These are phyloP conservation scores for Pulicaria dysenterica DNA, from an alignment of 129 eudicot genomes.

Conservation along the genomic window DNA sequence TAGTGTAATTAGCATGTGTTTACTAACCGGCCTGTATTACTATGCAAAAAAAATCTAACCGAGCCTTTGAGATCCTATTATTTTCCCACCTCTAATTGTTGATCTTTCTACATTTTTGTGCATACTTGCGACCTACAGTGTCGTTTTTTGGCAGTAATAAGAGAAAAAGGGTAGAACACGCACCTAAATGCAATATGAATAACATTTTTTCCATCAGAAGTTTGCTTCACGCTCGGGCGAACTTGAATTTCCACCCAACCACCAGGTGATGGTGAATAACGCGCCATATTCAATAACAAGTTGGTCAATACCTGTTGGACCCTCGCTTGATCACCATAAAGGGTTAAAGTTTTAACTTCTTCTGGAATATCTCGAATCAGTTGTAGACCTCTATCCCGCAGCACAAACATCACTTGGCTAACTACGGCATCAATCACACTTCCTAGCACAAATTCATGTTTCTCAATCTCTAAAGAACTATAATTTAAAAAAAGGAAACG, in stretches of 20 bases:
- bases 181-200: constrained; percentile 79
- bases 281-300: constrained; percentile 74
- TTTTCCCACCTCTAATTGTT: background rate
- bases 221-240: constrained; percentile 59
- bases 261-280: constrained; percentile 65
- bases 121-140: background rate
- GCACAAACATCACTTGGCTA: constrained; percentile 73
- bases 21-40: no score
- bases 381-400: constrained; percentile 74
- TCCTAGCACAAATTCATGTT: constrained; percentile 68
- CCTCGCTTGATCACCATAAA: constrained; percentile 78
- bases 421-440: constrained; percentile 79
- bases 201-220: constrained; percentile 44
- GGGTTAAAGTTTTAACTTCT: constrained; percentile 60
- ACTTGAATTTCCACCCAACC: constrained; percentile 89
- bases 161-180: background rate
- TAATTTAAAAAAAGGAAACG: constrained; percentile 10
- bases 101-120: background rate
- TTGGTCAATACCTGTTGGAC: constrained; percentile 77
- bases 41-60: no score
- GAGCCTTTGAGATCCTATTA: no score
- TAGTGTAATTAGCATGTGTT: no score
- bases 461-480: constrained; percentile 79
- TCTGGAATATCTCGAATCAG: constrained; percentile 83
- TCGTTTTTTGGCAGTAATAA: background rate